phyloP scores from a whole-genome alignment of 768 basidiomycete genomes.

The Pulveroboletus sp. region DNA sequence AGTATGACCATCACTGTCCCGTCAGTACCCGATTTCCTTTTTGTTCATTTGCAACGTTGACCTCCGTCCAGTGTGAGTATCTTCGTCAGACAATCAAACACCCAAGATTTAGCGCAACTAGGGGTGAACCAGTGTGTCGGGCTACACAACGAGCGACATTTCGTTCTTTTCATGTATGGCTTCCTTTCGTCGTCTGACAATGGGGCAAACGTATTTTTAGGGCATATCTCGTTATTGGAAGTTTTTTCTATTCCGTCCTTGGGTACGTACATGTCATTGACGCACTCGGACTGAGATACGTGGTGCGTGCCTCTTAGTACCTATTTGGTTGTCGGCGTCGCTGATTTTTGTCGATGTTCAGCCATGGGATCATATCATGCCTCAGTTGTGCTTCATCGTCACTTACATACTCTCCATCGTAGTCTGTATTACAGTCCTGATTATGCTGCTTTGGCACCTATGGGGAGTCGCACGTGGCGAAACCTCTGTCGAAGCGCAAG shows the following conservation, averaged over 20 bases:
- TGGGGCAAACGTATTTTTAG: conserved; percentile 35
- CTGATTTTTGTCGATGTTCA: conserved; percentile 6
- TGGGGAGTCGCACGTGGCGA: conserved; percentile 71
- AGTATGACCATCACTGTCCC: conserved; percentile 90
- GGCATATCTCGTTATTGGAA: conserved; percentile 73
- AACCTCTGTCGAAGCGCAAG: conserved; percentile 87
- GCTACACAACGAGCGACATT: conserved; percentile 91
- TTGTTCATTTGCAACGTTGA: not conserved
- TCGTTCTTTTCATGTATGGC: conserved; percentile 87
- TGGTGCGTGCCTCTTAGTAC: conserved; percentile 31
- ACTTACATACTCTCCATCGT: conserved; percentile 73
- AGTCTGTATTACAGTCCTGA: conserved; percentile 65
- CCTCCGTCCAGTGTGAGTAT: conserved; percentile 36
- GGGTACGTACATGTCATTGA: conserved; percentile 61
- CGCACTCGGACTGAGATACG: conserved; percentile 51
- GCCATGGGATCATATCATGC: conserved; percentile 59
- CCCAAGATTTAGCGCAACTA: conserved; percentile 25
- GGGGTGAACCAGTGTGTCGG: conserved; percentile 99
- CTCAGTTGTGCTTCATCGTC: conserved; percentile 65
- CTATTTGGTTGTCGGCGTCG: not conserved
- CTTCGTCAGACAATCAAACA: not conserved
- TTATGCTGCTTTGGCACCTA: conserved; percentile 72
- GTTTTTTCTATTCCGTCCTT: conserved; percentile 52
- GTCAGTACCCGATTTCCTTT: conserved; percentile 42
- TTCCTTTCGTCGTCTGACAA: not conserved